phyloP scores from a whole-genome alignment of 495 filamentous ascomycete genomes.

The Aspergillus bridgeri region DNA sequence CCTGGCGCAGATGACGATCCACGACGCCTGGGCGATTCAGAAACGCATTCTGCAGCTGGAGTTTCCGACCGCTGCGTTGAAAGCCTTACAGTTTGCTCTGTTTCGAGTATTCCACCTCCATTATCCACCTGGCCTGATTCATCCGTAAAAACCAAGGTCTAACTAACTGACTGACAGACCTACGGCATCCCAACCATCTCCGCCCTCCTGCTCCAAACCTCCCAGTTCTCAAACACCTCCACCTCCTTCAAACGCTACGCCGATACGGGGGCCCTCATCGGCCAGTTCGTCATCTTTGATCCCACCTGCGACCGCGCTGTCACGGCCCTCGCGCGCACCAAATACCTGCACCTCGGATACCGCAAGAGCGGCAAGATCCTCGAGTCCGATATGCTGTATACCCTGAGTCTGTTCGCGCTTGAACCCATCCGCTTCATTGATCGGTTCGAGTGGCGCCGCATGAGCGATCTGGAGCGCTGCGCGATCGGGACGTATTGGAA shows the following conservation, averaged over 20 bases:
- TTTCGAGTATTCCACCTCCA: slow-evolving; percentile 45
- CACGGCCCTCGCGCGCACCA: slow-evolving; percentile 59
- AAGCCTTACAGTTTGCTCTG: slow-evolving; percentile 59
- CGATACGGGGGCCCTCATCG: slow-evolving; percentile 58
- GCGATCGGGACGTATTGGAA: slow-evolving; percentile 64
- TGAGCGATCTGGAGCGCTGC: slow-evolving; percentile 60
- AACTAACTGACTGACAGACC: slow-evolving; percentile 35
- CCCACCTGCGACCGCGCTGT: slow-evolving; percentile 50
- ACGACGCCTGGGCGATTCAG: slow-evolving; percentile 56
- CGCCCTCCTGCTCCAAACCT: slow-evolving; percentile 53
- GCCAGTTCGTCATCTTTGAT: slow-evolving; percentile 47
- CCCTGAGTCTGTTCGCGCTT: slow-evolving; percentile 55
- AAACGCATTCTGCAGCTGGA: slow-evolving; percentile 45
- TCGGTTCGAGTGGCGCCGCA: slow-evolving; percentile 58
- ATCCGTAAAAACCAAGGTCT: no score
- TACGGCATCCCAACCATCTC: slow-evolving; percentile 66
- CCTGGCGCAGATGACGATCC: slow-evolving; percentile 53
- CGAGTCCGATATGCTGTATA: slow-evolving; percentile 64
- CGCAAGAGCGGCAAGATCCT: slow-evolving; percentile 54
- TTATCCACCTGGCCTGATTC: neutral
- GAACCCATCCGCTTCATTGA: slow-evolving; percentile 55
- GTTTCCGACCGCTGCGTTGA: slow-evolving; percentile 52
- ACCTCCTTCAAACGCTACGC: slow-evolving; percentile 59
- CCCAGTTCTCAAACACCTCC: slow-evolving; percentile 48
- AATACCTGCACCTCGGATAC: slow-evolving; percentile 60